Conservation (phyloP, 805 yeast species). For the Candida qinlingensis region DNA sequence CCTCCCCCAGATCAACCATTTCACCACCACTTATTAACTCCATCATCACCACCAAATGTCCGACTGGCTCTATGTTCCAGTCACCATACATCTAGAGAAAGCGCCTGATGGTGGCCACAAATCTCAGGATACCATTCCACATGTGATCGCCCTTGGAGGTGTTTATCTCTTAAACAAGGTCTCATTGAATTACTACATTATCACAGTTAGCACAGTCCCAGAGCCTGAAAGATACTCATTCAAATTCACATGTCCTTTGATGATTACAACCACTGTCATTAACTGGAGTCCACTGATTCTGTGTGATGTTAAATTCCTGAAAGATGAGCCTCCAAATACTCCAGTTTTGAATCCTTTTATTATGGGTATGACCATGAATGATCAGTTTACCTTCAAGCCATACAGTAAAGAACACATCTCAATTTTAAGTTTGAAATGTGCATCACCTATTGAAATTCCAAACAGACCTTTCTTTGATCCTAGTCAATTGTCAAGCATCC, state of each 20-base stretch:
- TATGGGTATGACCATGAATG: constrained; percentile 6
- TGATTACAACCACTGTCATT: constrained; percentile 14
- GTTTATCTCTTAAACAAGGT: constrained; percentile 13
- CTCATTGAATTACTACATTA: constrained; percentile 13
- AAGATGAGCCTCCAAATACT: background rate
- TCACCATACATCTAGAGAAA: constrained; percentile 21
- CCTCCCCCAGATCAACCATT: background rate
- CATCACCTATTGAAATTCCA: background rate
- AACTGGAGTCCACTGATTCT: constrained; percentile 15
- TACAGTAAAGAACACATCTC: constrained; percentile 7
- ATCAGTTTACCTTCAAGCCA: constrained; percentile 20
- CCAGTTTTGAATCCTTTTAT: constrained; percentile 4
- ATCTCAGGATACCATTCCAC: background rate
- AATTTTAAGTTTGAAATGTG: constrained; percentile 16
- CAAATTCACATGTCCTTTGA: constrained; percentile 12
- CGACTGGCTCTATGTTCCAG: constrained; percentile 22
- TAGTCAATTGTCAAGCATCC: constrained; percentile 9
- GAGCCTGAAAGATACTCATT: constrained; percentile 12
- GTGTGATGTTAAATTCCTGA: constrained; percentile 2
- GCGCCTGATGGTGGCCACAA: background rate
- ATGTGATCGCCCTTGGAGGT: constrained; percentile 20
- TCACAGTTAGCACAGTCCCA: constrained; percentile 14
- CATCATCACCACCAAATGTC: constrained; percentile 4
- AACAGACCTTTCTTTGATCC: constrained; percentile 11
- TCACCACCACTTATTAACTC: background rate